Evolutionary conservation across 495 filamentous ascomycete genomes (phyloP).

Genomic region (Poronia punctata): DNA sequence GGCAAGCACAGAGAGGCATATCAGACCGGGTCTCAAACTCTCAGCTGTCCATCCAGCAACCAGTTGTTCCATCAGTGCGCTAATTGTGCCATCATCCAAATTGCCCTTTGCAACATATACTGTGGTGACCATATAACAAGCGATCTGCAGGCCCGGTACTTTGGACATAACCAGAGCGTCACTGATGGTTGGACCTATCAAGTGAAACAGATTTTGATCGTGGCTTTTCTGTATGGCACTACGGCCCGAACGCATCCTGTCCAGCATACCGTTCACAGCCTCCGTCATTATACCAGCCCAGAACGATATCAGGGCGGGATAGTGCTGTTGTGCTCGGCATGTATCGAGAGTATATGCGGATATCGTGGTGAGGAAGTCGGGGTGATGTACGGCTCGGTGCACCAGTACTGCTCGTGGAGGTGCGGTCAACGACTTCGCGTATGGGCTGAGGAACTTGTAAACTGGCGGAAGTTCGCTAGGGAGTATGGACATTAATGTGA

Average conservation of each 20-base stretch:
- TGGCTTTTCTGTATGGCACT: conserved; percentile 59
- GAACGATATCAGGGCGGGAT: conserved; percentile 71
- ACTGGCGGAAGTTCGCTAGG: conserved; percentile 61
- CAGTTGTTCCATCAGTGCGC: conserved; percentile 79
- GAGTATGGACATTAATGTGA: conserved; percentile 74
- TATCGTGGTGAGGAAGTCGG: conserved; percentile 59
- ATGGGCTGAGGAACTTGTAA: conserved; percentile 81
- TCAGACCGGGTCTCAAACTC: conserved; percentile 63
- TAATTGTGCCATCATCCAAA: conserved; percentile 65
- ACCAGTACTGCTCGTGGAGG: conserved; percentile 76
- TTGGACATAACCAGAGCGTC: conserved; percentile 66
- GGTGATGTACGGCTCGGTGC: conserved; percentile 67
- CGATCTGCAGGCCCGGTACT: conserved; percentile 68
- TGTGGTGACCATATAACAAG: conserved; percentile 82
- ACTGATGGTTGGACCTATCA: conserved; percentile 67
- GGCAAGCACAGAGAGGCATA: conserved; percentile 72
- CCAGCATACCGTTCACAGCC: conserved; percentile 70
- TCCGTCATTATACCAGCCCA: conserved; percentile 83
- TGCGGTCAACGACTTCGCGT: conserved; percentile 62
- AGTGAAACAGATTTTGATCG: conserved; percentile 69
- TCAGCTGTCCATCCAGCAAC: conserved; percentile 65
- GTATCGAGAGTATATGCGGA: conserved; percentile 69
- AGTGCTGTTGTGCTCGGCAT: conserved; percentile 58
- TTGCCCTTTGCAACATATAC: conserved; percentile 74
- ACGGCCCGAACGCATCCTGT: conserved; percentile 63